phyloP scores from a whole-genome alignment of 2,329 filamentous ascomycete genomes.

The Acephala macrosclerotiorum region DNA sequence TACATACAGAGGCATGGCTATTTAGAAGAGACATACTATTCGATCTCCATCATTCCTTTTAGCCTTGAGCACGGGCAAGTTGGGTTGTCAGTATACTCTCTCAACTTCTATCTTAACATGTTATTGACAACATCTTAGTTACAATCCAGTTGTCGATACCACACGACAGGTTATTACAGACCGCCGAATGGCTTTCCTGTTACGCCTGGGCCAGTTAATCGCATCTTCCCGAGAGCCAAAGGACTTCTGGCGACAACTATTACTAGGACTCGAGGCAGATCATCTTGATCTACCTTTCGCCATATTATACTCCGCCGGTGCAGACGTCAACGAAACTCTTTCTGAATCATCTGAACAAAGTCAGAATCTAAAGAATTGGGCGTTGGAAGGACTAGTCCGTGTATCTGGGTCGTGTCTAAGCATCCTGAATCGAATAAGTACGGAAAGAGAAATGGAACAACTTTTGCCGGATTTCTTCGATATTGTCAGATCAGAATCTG shows the following conservation, averaged over 20 bases:
- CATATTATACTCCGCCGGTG: constrained; percentile 44
- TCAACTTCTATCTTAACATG: background rate
- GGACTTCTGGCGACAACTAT: constrained; percentile 45
- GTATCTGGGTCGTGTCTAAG: constrained; percentile 16
- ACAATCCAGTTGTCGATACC: constrained; percentile 35
- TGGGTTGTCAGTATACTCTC: constrained; percentile 33
- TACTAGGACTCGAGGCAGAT: constrained; percentile 38
- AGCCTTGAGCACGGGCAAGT: constrained; percentile 21
- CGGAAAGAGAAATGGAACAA: constrained; percentile 20
- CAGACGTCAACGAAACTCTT: constrained; percentile 35
- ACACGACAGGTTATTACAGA: constrained; percentile 36
- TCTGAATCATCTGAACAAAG: constrained; percentile 33
- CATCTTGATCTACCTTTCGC: constrained; percentile 44
- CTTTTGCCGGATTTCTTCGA: constrained; percentile 29
- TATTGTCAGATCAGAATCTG: constrained; percentile 27
- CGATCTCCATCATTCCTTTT: constrained; percentile 36
- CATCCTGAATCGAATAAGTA: constrained; percentile 22
- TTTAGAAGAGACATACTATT: constrained; percentile 48
- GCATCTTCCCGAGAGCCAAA: constrained; percentile 40
- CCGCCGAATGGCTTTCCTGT: constrained; percentile 48
- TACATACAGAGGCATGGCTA: constrained; percentile 46
- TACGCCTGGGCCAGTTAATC: constrained; percentile 47
- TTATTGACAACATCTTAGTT: constrained; percentile 22
- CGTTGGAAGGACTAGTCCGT: constrained; percentile 32
- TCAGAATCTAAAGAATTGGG: constrained; percentile 30